These are phyloP conservation scores for Escallonia rubra DNA, from an alignment of 129 eudicot genomes.

Conservation along the genomic window DNA sequence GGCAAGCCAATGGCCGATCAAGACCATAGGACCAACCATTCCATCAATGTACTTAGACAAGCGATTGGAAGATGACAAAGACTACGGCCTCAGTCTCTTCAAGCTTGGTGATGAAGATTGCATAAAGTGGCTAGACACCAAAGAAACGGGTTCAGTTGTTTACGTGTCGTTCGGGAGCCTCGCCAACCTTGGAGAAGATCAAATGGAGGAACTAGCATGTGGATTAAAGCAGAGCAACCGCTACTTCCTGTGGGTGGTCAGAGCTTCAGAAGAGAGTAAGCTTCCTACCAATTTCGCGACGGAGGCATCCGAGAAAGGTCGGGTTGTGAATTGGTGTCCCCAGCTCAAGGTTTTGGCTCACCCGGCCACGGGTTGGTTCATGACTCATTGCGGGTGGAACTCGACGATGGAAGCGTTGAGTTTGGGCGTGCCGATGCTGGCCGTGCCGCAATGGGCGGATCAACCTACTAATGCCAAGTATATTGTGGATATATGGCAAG, in stretches of 20 bases:
- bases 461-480: constrained; percentile 59
- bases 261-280: constrained; percentile 37
- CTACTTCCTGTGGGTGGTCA: constrained; percentile 54
- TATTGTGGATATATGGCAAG: constrained; percentile 51
- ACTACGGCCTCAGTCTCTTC: constrained; percentile 57
- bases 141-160: constrained; percentile 44
- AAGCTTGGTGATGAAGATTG: constrained; percentile 41
- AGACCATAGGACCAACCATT: constrained; percentile 57
- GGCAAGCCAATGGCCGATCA: constrained; percentile 37
- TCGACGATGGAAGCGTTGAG: constrained; percentile 58
- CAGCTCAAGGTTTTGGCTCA: constrained; percentile 61
- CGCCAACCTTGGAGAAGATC: constrained; percentile 42
- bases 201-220: constrained; percentile 51
- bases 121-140: constrained; percentile 49
- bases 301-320: constrained; percentile 23
- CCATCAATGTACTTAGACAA: constrained; percentile 64
- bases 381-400: constrained; percentile 86
- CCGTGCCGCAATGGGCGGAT: constrained; percentile 62
- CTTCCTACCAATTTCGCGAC: constrained; percentile 39
- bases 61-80: constrained; percentile 53
- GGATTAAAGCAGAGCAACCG: constrained; percentile 27
- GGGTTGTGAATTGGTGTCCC: constrained; percentile 55
- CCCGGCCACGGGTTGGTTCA: constrained; percentile 51
- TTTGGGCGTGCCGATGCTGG: constrained; percentile 67
- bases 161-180: constrained; percentile 69